Base-by-base conservation (phyloP, 768 basidiomycete genomes). In the Pisolithus marmoratus region DNA sequence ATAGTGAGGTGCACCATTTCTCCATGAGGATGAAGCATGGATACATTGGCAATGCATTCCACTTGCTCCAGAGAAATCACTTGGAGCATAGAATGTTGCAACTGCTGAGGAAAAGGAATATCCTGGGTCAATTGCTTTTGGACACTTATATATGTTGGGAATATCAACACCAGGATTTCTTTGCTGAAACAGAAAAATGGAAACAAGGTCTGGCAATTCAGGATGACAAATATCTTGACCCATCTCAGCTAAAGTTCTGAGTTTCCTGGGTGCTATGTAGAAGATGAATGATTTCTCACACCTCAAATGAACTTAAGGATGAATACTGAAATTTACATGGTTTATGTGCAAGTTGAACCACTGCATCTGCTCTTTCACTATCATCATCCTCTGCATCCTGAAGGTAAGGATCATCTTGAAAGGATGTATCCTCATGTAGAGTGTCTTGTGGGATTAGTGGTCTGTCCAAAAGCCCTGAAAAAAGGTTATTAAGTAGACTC, bases 11-110 rank as follows among this genome's bases (percentile, higher is more conserved):
- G 54, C 38, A 2, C 59, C 62, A 8, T 55, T 55, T 17, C 56
- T 54, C 71, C 71, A 74, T 4, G 50, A 51, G 8, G 54, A 53
- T 12, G 58, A 62, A 1, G 66, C 55, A 3, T 63, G 56, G 36
- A 74, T 72, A 14, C 49, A 48, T 46, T 72, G 63, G 15, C 52
- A 54, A 19, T 51, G 53, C 69, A 68, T 64, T 2, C 70, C 67
- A 17, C 58, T 44, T 43, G 63, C 49, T 5, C 71, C 69, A 44
- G 59, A 66, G 20, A 55, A 48, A 37, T 74, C 66, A 59, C 72
- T 74, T 19, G 72, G 72, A 7, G 72, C 65, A 54, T 63, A 65
- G 48, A 65, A 72, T 1, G 42, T 54, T 3, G 71, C 62, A 19
- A 56, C 34, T 1, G 69, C 71, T 19, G 70, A 70, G 38, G 57